Base-by-base conservation (phyloP, 2,329 filamentous ascomycete genomes). In the Epichloe elymi region DNA sequence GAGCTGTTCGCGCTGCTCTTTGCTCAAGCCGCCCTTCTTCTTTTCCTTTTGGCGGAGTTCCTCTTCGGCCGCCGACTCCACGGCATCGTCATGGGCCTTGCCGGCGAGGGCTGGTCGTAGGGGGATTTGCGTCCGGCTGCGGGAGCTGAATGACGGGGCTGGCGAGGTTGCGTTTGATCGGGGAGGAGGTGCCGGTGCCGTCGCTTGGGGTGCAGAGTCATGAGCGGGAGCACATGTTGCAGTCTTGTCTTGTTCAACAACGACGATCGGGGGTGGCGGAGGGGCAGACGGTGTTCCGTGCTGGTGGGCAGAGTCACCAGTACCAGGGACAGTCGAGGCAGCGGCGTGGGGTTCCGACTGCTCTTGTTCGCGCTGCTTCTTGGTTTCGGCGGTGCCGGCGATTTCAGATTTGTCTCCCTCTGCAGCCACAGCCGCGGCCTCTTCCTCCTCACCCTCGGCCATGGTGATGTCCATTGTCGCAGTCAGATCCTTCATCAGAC, bases 401-500 rank as follows among this genome's bases (percentile, higher is more conserved):
- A 79, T 79, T 57, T 82, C 78, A 42, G 63, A 68, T 2, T 75
- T 69, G 2, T 61, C 63, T 2, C 57, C 70, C 3, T 66, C 72
- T 20, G 48, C 46, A 42, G 17, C 39, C 4, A 37, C 23, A 3
- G 37, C 46, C 5, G 23, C 46, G 6, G 70, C 72, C n/a, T 73
- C 72, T 3, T 71, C 72, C 15, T 76, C 74, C 5, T 75, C 76
- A 38, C 86, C 84, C 60, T 88, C 87, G 51, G 86, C 76, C 82
- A 89, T 91, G 19, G 88, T 90, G 58, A 98, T 97, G 62, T 98
- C 93, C 91, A 98, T 97, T 43, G 90, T 95, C 62, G 89, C 88
- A 17, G 91, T 97, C 50, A 98, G 77, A 63, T 98, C 93, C 73
- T 96, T 97, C 87, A 98, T 96, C 52, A 98, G 80, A 48, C 88